Conservation (phyloP, 2,329 filamentous ascomycete species). For the Ophiostoma ulmi region DNA sequence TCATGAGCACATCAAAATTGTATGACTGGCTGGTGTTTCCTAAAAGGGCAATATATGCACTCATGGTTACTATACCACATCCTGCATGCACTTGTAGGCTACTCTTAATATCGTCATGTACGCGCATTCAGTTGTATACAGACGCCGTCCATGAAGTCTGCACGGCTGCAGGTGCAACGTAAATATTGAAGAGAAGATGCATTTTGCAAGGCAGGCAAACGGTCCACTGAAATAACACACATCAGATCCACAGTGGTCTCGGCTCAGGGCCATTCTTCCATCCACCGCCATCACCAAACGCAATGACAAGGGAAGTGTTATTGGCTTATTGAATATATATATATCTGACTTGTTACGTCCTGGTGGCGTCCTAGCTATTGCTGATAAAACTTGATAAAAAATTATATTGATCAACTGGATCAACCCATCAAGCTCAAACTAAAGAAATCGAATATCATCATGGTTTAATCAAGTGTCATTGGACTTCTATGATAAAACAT, state of each 20-base stretch:
- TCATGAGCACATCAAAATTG: background rate
- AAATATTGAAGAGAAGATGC: background rate
- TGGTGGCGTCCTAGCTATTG: no score
- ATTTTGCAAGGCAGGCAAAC: background rate
- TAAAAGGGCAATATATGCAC: background rate
- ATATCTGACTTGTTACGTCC: no score
- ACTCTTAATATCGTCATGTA: background rate
- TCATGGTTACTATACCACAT: no score
- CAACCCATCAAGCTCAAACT: background rate
- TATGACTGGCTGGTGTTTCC: background rate
- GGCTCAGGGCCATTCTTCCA: background rate
- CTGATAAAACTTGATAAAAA: no score
- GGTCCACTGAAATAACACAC: background rate
- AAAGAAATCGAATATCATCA: background rate
- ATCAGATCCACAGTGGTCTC: slow-evolving; percentile 4
- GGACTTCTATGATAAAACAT: no score
- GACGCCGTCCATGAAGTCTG: background rate
- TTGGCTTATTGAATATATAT: no score
- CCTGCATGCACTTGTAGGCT: no score
- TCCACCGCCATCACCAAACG: no score
- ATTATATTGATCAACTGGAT: background rate
- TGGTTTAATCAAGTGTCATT: background rate
- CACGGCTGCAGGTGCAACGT: slow-evolving; percentile 1
- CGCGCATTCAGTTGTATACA: background rate
- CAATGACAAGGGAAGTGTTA: no score